These are phyloP conservation scores for Micromonas pusilla DNA, from an alignment of 139 green algal genomes.

Conservation along the genomic window DNA sequence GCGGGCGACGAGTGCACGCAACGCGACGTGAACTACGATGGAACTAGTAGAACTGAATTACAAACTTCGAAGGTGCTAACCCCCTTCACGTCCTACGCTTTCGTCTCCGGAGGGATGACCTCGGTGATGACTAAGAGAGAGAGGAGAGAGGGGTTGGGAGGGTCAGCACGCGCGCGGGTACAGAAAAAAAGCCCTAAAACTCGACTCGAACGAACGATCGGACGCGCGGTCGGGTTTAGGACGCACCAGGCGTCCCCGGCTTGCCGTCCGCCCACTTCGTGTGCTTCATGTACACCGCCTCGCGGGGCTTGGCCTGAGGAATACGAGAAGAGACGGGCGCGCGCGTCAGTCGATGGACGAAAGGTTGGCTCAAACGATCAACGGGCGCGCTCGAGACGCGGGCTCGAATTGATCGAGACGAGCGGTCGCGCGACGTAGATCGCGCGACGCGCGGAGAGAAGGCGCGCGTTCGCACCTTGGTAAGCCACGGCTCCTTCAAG, in stretches of 20 bases:
- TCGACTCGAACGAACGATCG: background rate
- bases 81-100: background rate
- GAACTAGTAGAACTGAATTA: too few species aligned
- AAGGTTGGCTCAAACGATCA: background rate
- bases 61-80: too few species aligned
- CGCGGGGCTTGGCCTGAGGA: slow-evolving; percentile 47
- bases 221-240: background rate
- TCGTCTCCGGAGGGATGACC: slow-evolving; percentile 5
- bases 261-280: slow-evolving; percentile 53
- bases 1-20: too few species aligned
- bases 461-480: too few species aligned
- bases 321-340: background rate
- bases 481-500: slow-evolving; percentile 48
- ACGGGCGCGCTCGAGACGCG: background rate
- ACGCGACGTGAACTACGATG: too few species aligned
- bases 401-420: too few species aligned
- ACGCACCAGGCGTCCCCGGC: slow-evolving; percentile 11
- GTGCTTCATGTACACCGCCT: slow-evolving; percentile 56
- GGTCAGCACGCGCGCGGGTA: background rate
- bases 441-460: too few species aligned
- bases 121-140: slow-evolving; percentile 4
- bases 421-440: too few species aligned
- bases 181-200: background rate
- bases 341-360: too few species aligned
- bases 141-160: background rate